Evolutionary conservation across 2,329 filamentous ascomycete species (phyloP).

Genomic region (Leptographium lundbergii): DNA sequence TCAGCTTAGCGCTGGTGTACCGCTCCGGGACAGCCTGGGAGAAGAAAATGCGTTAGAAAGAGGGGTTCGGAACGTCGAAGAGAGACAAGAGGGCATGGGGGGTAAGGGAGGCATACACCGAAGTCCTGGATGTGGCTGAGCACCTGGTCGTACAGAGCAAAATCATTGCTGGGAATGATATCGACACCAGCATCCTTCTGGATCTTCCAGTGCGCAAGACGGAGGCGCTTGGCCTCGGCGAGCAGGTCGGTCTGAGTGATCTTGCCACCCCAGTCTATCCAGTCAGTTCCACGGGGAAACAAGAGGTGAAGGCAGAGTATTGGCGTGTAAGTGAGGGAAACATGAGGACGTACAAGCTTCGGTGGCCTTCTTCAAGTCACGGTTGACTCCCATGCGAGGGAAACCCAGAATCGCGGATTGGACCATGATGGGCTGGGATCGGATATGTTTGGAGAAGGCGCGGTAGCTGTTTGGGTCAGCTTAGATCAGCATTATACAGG

Average conservation of each 20-base stretch:
- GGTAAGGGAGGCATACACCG: conserved; percentile 49
- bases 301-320: background rate
- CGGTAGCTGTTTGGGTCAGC: background rate
- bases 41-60: background rate
- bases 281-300: conserved; percentile 1
- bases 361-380: conserved; percentile 99
- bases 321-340: background rate
- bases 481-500: background rate
- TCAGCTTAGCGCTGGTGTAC: conserved; percentile 81
- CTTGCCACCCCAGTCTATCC: conserved; percentile 73
- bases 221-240: conserved; percentile 89
- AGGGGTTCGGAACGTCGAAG: background rate
- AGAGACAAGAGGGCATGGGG: background rate
- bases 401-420: conserved; percentile 83
- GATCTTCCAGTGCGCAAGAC: conserved; percentile 97
- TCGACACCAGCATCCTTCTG: conserved; percentile 98
- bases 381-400: conserved; percentile 95
- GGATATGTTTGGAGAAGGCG: conserved; percentile 2
- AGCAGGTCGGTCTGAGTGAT: conserved; percentile 83
- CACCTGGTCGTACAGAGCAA: conserved; percentile 96
- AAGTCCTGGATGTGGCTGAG: conserved; percentile 98
- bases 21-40: conserved; percentile 74
- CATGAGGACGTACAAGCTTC: conserved; percentile 57
- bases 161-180: conserved; percentile 98
- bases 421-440: conserved; percentile 33